These are phyloP conservation scores for Nyssa sinensis DNA, from an alignment of 148 eudicot genomes.

Conservation along the genomic window DNA sequence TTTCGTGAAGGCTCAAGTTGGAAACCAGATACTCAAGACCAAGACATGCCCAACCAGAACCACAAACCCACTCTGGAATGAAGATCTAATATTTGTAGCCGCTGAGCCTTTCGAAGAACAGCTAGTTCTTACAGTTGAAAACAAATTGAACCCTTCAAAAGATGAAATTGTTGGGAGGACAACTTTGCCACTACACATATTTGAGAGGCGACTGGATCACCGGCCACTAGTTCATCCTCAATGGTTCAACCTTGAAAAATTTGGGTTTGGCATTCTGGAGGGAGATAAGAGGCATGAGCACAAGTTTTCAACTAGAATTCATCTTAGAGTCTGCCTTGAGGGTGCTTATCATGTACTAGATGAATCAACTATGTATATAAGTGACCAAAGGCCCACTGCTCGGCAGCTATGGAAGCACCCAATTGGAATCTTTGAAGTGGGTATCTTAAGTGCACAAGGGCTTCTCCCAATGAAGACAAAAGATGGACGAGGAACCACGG, in stretches of 20 bases:
- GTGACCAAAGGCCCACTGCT: slow-evolving; percentile 40
- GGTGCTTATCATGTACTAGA: slow-evolving; percentile 48
- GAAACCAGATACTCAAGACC: slow-evolving; percentile 33
- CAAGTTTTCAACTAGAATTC: slow-evolving; percentile 39
- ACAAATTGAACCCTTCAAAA: slow-evolving; percentile 27
- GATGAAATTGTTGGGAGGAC: slow-evolving; percentile 29
- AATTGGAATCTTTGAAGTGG: slow-evolving; percentile 35
- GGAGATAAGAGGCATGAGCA: slow-evolving; percentile 29
- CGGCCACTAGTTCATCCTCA: slow-evolving; percentile 39
- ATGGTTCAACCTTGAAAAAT: slow-evolving; percentile 43
- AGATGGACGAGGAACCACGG: slow-evolving; percentile 35
- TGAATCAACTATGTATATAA: slow-evolving; percentile 40
- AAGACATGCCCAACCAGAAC: slow-evolving; percentile 26
- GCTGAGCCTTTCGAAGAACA: slow-evolving; percentile 48
- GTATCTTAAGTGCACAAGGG: slow-evolving; percentile 38
- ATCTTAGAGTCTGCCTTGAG: slow-evolving; percentile 41
- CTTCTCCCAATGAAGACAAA: slow-evolving; percentile 47
- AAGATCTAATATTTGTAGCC: slow-evolving; percentile 39
- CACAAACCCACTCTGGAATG: slow-evolving; percentile 39
- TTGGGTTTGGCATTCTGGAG: slow-evolving; percentile 29
- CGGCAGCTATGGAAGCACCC: slow-evolving; percentile 46
- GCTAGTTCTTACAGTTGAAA: slow-evolving; percentile 35
- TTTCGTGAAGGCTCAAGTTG: slow-evolving; percentile 34
- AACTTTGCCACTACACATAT: slow-evolving; percentile 23
- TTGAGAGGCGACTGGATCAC: slow-evolving; percentile 45